Base-by-base conservation (phyloP, 805 yeast species). In the Ogataea methanolica region DNA sequence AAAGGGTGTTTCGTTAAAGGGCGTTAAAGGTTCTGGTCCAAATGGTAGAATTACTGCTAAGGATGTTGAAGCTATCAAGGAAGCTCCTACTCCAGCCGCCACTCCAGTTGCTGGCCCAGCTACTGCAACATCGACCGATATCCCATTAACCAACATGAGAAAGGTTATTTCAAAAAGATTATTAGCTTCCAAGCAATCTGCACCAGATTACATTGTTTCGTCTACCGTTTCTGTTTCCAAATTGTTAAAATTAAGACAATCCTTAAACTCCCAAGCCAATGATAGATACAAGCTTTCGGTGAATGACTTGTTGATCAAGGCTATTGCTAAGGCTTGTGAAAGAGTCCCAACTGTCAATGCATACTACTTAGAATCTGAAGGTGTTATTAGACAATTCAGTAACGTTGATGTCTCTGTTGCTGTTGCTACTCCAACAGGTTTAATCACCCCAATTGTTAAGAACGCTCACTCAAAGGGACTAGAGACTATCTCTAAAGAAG, bases 361-460 rank as follows among this genome's bases (percentile, higher is more conserved):
- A 22, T 87, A 91, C 67, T 94, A 97, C 94, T 78, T 94, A 62
- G 96, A 84, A 67, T 71, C 78, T 36, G 85, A 94, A 73, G 89
- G 90, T 56, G 85, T 92, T 62, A 88, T 94, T 58, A 88, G 99
- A 76, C 91, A 87, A 73, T 94, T 82, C 80, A 75, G 77, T 63
- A 85, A 81, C 61, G 98, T 92, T 47, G 99, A 94, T 65, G 96
- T 94, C 48, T 90, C 98, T 22, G 97, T 92, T 51, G 99, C 99
- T 37, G 99, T 94, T 54, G 94, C 99, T 51, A 94, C 99, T 17
- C 97, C 98, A 68, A 81, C 96, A 44, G 99, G 99, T 44, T 79
- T 94, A 59, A 85, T 94, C 68, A 94, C 99, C 44, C 99, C 99
- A 57, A 92, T 94, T 61, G 91, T 94, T 58, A 83, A 82, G 70